Percentiles rank a stretch among this genome's conserved stretches.
phyloP scores from a whole-genome alignment of 1,284 basidiomycete species.

The Trametes hirsuta region DNA sequence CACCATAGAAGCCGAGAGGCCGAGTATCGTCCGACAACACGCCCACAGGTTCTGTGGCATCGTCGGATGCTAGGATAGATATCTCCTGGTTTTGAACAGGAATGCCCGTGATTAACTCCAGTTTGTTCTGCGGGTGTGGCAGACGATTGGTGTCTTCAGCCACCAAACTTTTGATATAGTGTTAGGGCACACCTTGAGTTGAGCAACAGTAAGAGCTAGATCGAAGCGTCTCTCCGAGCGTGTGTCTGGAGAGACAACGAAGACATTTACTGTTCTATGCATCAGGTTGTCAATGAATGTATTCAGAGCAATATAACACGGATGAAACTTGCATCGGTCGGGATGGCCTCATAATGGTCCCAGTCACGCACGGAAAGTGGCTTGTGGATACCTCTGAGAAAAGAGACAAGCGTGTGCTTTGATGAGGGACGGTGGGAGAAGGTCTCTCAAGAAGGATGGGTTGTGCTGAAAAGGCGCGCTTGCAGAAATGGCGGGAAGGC shows the following conservation, averaged over 20 bases:
- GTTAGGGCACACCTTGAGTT: slow-evolving; percentile 69
- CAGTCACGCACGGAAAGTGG: background rate
- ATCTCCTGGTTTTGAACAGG: slow-evolving; percentile 73
- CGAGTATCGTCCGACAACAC: slow-evolving; percentile 67
- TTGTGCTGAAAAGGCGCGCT: too few species aligned
- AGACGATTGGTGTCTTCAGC: background rate
- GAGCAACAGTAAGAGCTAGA: slow-evolving; percentile 68
- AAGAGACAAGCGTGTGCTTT: background rate
- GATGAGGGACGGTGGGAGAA: background rate
- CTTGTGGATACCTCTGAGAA: background rate
- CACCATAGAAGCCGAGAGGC: slow-evolving; percentile 74
- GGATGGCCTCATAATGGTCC: slow-evolving; percentile 23
- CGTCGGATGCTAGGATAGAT: slow-evolving; percentile 63
- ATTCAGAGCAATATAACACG: background rate
- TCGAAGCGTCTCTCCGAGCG: slow-evolving; percentile 85
- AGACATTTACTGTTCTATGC: slow-evolving; percentile 67
- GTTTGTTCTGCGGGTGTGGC: slow-evolving; percentile 60
- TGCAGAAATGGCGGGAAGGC: too few species aligned
- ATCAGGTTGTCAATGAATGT: slow-evolving; percentile 32
- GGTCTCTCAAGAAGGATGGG: too few species aligned
- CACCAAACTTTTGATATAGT: background rate
- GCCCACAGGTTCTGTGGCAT: slow-evolving; percentile 53
- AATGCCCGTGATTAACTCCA: slow-evolving; percentile 92
- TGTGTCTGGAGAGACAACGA: slow-evolving; percentile 85
- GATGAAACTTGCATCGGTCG: slow-evolving; percentile 24